phyloP scores from a whole-genome alignment of 495 filamentous ascomycete species.

The Physcia stellaris region DNA sequence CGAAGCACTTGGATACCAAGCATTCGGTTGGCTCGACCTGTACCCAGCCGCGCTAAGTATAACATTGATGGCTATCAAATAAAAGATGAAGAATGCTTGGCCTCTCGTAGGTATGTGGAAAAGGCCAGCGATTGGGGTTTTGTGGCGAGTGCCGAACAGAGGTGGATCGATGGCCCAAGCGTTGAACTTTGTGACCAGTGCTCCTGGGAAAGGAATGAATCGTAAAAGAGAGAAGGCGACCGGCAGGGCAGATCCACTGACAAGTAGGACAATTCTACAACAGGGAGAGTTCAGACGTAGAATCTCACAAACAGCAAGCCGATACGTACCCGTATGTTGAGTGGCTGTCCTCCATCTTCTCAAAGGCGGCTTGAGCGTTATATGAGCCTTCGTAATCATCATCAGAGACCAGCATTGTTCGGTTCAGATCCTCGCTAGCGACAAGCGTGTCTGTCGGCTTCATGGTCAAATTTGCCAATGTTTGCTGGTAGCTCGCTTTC shows the following conservation, averaged over 20 bases:
- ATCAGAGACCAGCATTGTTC: slow-evolving; percentile 16
- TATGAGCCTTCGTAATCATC: slow-evolving; percentile 11
- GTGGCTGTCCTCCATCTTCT: slow-evolving; percentile 8
- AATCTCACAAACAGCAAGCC: not conserved
- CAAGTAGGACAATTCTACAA: slow-evolving; percentile 18
- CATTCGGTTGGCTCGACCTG: slow-evolving; percentile 12
- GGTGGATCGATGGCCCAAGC: slow-evolving; percentile 21
- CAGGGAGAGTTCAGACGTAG: slow-evolving; percentile 1
- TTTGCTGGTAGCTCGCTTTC: slow-evolving; percentile 15
- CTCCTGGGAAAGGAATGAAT: slow-evolving; percentile 16
- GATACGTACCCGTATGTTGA: not conserved
- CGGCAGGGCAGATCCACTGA: slow-evolving; percentile 20
- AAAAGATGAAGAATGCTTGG: slow-evolving; percentile 24
- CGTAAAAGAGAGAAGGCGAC: slow-evolving; percentile 18
- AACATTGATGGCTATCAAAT: slow-evolving; percentile 27
- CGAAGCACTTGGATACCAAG: slow-evolving; percentile 13
- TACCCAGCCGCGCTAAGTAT: slow-evolving; percentile 23
- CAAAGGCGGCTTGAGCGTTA: slow-evolving; percentile 6
- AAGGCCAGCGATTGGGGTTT: not conserved
- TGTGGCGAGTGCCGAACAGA: slow-evolving; percentile 20
- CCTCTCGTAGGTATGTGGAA: slow-evolving; percentile 23
- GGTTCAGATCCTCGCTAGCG: slow-evolving; percentile 12
- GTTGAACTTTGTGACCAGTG: slow-evolving; percentile 11
- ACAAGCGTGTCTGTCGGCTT: slow-evolving; percentile 5
- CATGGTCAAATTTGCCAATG: slow-evolving; percentile 10